phyloP scores from a whole-genome alignment of 768 basidiomycete species.

The Serendipita indica region DNA sequence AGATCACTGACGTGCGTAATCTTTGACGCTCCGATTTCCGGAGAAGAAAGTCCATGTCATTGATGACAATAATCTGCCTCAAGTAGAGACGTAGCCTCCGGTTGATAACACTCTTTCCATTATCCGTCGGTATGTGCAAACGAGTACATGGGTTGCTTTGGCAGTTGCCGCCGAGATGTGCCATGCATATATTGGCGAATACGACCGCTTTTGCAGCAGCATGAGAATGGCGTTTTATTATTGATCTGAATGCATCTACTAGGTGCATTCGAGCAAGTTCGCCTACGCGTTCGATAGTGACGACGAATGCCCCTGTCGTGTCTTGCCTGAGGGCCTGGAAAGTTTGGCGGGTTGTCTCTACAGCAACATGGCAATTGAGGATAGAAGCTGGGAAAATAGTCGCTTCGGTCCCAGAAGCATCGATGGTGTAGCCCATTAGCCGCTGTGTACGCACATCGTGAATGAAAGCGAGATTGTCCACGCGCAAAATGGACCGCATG shows the following conservation, averaged over 20 bases:
- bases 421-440: background rate
- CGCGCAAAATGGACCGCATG: background rate
- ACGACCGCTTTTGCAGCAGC: background rate
- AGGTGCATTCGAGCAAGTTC: background rate
- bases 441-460: background rate
- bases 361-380: background rate
- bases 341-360: background rate
- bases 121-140: background rate
- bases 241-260: background rate
- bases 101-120: background rate
- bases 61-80: background rate
- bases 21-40: background rate
- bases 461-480: background rate
- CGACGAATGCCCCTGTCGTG: background rate
- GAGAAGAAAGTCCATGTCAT: background rate
- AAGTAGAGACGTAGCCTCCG: background rate
- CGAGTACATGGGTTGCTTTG: background rate
- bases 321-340: background rate
- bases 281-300: background rate
- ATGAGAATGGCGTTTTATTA: background rate
- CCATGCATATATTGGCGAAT: background rate
- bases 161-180: background rate
- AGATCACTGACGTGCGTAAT: background rate
- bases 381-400: background rate
- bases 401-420: background rate